A percentile compares a stretch with the other conserved stretches of the same genome.
These are phyloP conservation scores for Alternaria rosae DNA, from an alignment of 2,329 filamentous ascomycete species.

Conservation along the genomic window DNA sequence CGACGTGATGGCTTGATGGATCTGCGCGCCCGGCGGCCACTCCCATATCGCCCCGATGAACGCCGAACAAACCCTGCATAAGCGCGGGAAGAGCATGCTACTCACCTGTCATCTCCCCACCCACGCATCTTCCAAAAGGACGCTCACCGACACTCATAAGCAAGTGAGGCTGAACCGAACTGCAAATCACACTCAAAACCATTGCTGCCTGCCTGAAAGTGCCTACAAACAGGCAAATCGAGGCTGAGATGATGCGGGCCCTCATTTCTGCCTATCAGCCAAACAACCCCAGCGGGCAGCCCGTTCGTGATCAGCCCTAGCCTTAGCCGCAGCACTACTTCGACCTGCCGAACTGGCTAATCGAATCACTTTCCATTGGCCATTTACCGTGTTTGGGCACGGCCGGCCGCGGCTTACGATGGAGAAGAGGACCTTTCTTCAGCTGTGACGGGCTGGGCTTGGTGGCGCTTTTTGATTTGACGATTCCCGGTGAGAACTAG, in stretches of 20 bases:
- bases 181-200: neutral
- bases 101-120: neutral
- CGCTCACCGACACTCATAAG: neutral
- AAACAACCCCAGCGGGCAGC: neutral
- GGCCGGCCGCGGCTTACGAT: neutral
- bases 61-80: conserved; percentile 20
- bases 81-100: conserved; percentile 9
- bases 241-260: neutral
- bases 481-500: conserved; percentile 1
- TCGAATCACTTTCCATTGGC: neutral
- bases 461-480: neutral
- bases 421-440: neutral
- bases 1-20: neutral
- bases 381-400: neutral
- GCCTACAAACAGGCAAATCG: neutral
- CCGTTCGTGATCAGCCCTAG: neutral
- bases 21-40: neutral
- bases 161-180: neutral
- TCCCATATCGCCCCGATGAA: neutral
- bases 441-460: neutral
- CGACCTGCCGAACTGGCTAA: neutral
- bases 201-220: neutral
- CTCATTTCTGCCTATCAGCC: neutral
- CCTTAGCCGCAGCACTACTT: neutral
- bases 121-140: neutral